Percentiles rank a stretch among this genome's conserved stretches.
These are phyloP conservation scores for Aspergillus neotritici DNA, from an alignment of 2,329 filamentous ascomycete species.

Conservation along the genomic window DNA sequence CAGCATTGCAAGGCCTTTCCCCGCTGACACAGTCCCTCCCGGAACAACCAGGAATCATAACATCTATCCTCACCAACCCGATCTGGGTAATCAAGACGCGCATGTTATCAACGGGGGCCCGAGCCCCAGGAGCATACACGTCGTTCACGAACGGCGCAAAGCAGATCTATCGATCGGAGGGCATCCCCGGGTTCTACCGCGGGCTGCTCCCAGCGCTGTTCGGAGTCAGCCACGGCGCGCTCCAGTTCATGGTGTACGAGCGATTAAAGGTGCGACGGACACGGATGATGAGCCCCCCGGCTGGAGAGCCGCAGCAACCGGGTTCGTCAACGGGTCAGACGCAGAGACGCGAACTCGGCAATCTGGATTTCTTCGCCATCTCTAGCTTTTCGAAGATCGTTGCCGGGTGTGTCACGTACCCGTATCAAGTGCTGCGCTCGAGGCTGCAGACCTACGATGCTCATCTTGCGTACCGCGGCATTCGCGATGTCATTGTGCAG, in stretches of 20 bases:
- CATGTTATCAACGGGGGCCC: slow-evolving; percentile 80
- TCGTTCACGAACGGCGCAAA: slow-evolving; percentile 66
- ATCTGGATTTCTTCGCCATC: slow-evolving; percentile 72
- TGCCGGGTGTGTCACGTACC: slow-evolving; percentile 85
- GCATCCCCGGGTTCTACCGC: slow-evolving; percentile 75
- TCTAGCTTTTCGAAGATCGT: slow-evolving; percentile 79
- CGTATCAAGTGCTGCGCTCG: slow-evolving; percentile 86
- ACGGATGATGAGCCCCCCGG: slow-evolving; percentile 29
- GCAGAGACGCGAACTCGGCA: slow-evolving; percentile 48
- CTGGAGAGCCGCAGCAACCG: no score
- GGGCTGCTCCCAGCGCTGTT: slow-evolving; percentile 77
- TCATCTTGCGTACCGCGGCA: slow-evolving; percentile 64
- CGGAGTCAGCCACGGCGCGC: slow-evolving; percentile 83
- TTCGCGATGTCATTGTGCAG: slow-evolving; percentile 64
- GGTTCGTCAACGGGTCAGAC: slow-evolving; percentile 19
- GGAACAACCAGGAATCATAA: slow-evolving; percentile 56
- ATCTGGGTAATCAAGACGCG: slow-evolving; percentile 98
- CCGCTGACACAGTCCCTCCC: slow-evolving; percentile 2
- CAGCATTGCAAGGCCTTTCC: background rate
- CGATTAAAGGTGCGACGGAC: slow-evolving; percentile 59
- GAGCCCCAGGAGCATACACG: slow-evolving; percentile 70
- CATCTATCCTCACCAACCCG: slow-evolving; percentile 81
- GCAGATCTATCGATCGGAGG: slow-evolving; percentile 65
- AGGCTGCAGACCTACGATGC: slow-evolving; percentile 86
- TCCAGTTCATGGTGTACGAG: slow-evolving; percentile 96